Base-by-base conservation (phyloP, 2,329 filamentous ascomycete species). In the Claviceps fusiformis region DNA sequence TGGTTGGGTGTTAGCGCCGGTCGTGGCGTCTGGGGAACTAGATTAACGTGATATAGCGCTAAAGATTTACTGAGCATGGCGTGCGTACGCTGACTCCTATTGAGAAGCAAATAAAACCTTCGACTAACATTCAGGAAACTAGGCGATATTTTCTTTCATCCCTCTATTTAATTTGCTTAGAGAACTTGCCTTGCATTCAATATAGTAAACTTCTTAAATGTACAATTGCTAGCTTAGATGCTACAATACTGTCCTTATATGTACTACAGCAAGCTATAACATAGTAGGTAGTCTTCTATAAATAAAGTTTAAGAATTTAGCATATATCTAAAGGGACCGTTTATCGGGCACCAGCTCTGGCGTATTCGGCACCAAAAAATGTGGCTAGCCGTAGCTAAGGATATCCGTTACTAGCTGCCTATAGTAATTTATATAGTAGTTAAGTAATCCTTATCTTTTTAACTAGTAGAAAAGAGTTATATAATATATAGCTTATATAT, bases 1-100 rank as follows among this genome's bases (percentile, higher is more conserved):
- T 95, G 89, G 89, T 73, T 95, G 7, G 89, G 89, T 48, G 86
- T 93, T 2, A 86, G 85, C 63, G 88, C 86, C 19, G 89, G 89
- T 24, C 76, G 88, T 58, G 88, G 89, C 5, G 80, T 93, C 39
- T 93, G 87, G 87, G 87, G 87, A 31, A 84, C 89, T 17, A 80
- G 71, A 48, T 63, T 72, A 52, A 62, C 65, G 57, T 71, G 56
- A 67, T 45, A 5, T 15, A 43, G 43, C 11, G 44, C 19, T 29
- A 29, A 29, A 17, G 13, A 44, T 15, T 45, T 39, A 50, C 19
- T 33, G 31, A 50, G 46, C 17, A 41, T 29, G 24, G 15, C 35
- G 19, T 11, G 29, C 24, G n/a, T 49, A 24, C 44, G 46, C 52
- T 33, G 37, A 17, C 6, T 49, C 33, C 31, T 31, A 10, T 35